Conservation (phyloP, 306 rosid genomes). For the Nissolia schottii region DNA sequence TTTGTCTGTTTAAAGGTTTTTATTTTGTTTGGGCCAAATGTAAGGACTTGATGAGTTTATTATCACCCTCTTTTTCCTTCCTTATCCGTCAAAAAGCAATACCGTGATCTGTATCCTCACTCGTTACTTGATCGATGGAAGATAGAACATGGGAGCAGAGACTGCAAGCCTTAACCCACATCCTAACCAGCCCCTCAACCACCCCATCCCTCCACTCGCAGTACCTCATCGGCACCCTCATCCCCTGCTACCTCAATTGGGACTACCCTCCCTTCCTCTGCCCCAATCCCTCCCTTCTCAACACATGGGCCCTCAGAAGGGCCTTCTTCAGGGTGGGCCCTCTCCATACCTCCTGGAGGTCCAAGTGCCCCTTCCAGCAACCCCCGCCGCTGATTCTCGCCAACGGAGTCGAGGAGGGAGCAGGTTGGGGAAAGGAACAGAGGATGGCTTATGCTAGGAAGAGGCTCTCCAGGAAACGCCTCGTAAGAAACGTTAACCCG, state of each 20-base stretch:
- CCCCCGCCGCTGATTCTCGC: conserved; percentile 83
- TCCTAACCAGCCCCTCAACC: conserved; percentile 62
- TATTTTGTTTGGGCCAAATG: too few relatives aligned
- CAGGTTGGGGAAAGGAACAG: conserved; percentile 54
- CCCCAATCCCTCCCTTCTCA: conserved; percentile 43
- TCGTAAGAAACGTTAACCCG: conserved; percentile 41
- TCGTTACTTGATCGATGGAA: too few relatives aligned
- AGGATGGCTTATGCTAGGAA: conserved; percentile 43
- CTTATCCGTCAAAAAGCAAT: too few relatives aligned
- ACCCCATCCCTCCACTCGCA: conserved; percentile 70
- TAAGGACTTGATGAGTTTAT: too few relatives aligned
- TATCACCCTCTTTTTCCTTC: too few relatives aligned
- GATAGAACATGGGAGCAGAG: conserved; percentile 56
- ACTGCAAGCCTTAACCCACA: conserved; percentile 64
- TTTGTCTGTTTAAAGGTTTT: too few relatives aligned
- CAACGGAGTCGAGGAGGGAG: conserved; percentile 47
- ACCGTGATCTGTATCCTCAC: too few relatives aligned
- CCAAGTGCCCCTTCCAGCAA: conserved; percentile 74
- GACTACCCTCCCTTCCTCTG: conserved; percentile 88
- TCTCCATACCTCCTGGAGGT: conserved; percentile 70
- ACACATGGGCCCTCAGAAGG: conserved; percentile 66
- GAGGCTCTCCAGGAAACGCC: conserved; percentile 49
- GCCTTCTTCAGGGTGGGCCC: conserved; percentile 30
- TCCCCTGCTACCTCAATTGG: conserved; percentile 79
- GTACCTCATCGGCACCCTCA: conserved; percentile 56